Base-by-base conservation (phyloP, 2,329 filamentous ascomycete species). In the Ophiostoma himal-ulmi region DNA sequence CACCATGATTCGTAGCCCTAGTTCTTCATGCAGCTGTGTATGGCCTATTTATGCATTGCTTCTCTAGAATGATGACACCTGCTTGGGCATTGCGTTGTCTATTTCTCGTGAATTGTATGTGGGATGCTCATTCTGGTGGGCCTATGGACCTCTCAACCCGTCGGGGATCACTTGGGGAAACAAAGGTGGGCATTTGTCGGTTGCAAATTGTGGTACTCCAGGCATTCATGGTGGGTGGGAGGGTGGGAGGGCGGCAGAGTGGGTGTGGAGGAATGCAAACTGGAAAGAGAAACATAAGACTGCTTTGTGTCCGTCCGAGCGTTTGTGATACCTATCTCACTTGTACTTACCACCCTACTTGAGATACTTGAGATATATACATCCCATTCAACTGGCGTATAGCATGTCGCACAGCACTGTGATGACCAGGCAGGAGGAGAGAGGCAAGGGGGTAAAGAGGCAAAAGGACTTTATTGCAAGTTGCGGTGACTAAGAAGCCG, bases 401-500 rank as follows among this genome's bases (percentile, higher is more conserved):
- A 20, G 62, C 60, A 37, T 17, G 34, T 65, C 62, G 5, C 67
- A 68, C 67, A 57, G 44, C 44, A 37, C 52, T 34, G 26, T 48
- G 36, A 48, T 39, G 39, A 11, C 13, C n/a, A 54, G 20, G 52
- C 52, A 13, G 39, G 6, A 30, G 30, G 30, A 30, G 14, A 48
- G 44, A 48, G 44, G 44, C 17, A 48, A 48, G 44, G 44, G n/a
- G 44, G 44, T 20, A 20, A 48, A 20, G 7, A 48, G 44, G 17
- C 44, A 48, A 48, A 17, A 2, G 17, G 14, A 3, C 26, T 30
- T 30, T 30, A 30, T 30, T 30, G 41, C 41, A 54, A 65, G 8
- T 41, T 65, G 62, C 36, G 20, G 62, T 65, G 62, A 65, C 62
- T 65, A 36, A 65, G 39, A 62, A 62, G 26, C 57, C 57, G 26